phyloP scores from a whole-genome alignment of 345 rosid species.

The Rubroshorea leprosula region DNA sequence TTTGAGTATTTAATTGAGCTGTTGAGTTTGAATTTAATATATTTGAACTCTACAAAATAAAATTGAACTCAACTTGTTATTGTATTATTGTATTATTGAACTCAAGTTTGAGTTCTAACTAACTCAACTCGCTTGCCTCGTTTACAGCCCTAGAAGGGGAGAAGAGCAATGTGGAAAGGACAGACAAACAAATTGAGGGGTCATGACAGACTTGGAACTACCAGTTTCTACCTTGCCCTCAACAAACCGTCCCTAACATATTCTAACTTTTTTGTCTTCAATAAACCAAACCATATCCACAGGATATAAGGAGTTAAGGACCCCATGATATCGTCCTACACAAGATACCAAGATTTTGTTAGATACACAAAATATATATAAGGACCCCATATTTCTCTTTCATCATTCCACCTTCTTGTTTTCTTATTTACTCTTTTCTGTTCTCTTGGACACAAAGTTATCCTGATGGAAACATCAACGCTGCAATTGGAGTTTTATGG shows the following conservation, averaged over 20 bases:
- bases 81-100: too few species aligned
- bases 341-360: slow-evolving; percentile 26
- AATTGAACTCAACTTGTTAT: too few species aligned
- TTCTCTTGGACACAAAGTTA: neutral
- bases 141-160: too few species aligned
- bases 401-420: neutral
- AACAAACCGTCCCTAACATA: slow-evolving; percentile 18
- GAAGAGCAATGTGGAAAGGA: too few species aligned
- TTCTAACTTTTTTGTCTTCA: slow-evolving; percentile 5
- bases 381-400: slow-evolving; percentile 19
- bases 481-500: neutral
- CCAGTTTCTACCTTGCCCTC: slow-evolving; percentile 16
- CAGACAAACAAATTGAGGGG: neutral
- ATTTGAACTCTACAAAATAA: too few species aligned
- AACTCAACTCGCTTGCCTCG: too few species aligned
- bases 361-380: slow-evolving; percentile 18
- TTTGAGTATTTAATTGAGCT: too few species aligned
- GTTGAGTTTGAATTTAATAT: too few species aligned
- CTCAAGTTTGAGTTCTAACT: too few species aligned
- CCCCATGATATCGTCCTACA: slow-evolving; percentile 14
- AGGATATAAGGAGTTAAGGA: too few species aligned
- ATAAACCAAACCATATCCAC: slow-evolving; percentile 3
- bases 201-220: neutral
- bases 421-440: neutral
- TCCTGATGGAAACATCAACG: too few species aligned